Evolutionary conservation across 2,329 filamentous ascomycete species (phyloP).

Genomic region (Massarina eburnea): DNA sequence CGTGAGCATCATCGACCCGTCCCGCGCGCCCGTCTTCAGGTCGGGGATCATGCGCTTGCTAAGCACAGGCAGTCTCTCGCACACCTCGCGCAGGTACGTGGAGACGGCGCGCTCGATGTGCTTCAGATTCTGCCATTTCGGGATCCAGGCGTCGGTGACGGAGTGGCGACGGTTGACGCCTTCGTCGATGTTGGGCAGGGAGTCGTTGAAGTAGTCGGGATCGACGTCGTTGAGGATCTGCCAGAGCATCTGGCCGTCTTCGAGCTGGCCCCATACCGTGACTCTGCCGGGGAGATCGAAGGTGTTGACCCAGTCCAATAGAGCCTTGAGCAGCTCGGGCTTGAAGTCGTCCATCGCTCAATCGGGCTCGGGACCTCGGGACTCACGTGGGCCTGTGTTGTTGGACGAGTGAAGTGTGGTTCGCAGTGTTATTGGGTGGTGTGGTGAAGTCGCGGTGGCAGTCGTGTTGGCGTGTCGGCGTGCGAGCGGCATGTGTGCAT

Average conservation of each 20-base stretch:
- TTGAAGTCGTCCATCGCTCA: constrained; percentile 43
- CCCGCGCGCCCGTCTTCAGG: constrained; percentile 52
- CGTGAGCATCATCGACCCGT: constrained; percentile 44
- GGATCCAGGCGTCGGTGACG: constrained; percentile 50
- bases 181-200: constrained; percentile 49
- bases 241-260: constrained; percentile 52
- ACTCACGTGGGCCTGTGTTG: no score
- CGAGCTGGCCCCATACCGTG: constrained; percentile 46
- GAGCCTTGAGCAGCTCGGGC: constrained; percentile 42
- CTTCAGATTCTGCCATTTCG: constrained; percentile 56
- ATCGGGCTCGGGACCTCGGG: constrained; percentile 10
- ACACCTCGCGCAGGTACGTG: constrained; percentile 52
- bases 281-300: constrained; percentile 45
- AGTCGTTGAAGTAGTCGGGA: constrained; percentile 50
- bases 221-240: constrained; percentile 52
- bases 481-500: constrained; percentile 27
- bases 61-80: constrained; percentile 43
- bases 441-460: constrained; percentile 10
- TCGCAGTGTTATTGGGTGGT: constrained; percentile 11
- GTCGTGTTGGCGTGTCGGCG: background rate
- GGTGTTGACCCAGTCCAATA: constrained; percentile 47
- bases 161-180: constrained; percentile 42
- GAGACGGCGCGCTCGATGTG: constrained; percentile 52
- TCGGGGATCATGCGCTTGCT: constrained; percentile 47
- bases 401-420: no score